phyloP scores from a whole-genome alignment of 192 early-diverging fungal genomes.

The Linderina pennispora region DNA sequence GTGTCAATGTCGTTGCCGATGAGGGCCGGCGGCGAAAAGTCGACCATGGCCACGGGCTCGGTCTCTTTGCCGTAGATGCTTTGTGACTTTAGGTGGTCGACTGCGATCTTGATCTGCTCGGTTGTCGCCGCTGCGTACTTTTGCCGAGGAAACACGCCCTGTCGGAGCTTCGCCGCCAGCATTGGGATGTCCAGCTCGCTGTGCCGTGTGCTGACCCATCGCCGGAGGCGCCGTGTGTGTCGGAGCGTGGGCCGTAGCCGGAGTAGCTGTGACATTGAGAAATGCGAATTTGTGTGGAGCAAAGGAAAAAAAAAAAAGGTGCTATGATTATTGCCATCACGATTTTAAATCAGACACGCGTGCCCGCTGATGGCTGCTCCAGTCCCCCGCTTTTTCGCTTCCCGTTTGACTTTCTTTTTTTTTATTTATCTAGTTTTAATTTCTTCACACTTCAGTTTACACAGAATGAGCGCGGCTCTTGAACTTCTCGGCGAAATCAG shows the following conservation, averaged over 20 bases:
- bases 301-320: too few species aligned
- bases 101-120: conserved; percentile 27
- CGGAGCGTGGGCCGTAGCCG: too few species aligned
- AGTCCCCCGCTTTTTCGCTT: too few species aligned
- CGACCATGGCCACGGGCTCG: conserved; percentile 29
- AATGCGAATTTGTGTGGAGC: too few species aligned
- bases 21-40: conserved; percentile 51
- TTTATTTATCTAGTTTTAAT: too few species aligned
- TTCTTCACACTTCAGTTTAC: too few species aligned
- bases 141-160: conserved; percentile 20
- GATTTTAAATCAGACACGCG: too few species aligned
- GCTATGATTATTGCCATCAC: too few species aligned
- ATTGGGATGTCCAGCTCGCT: conserved; percentile 45
- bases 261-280: neutral
- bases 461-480: conserved; percentile 1
- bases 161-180: conserved; percentile 35
- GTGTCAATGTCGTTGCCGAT: conserved; percentile 55
- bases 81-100: conserved; percentile 37
- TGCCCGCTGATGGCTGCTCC: too few species aligned
- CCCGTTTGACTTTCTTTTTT: too few species aligned
- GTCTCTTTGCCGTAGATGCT: conserved; percentile 34
- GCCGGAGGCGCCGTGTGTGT: too few species aligned
- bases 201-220: too few species aligned
- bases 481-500: conserved; percentile 32
- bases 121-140: conserved; percentile 12